Conservation (phyloP, 192 early-diverging fungal genomes). For the Linnemannia exigua region DNA sequence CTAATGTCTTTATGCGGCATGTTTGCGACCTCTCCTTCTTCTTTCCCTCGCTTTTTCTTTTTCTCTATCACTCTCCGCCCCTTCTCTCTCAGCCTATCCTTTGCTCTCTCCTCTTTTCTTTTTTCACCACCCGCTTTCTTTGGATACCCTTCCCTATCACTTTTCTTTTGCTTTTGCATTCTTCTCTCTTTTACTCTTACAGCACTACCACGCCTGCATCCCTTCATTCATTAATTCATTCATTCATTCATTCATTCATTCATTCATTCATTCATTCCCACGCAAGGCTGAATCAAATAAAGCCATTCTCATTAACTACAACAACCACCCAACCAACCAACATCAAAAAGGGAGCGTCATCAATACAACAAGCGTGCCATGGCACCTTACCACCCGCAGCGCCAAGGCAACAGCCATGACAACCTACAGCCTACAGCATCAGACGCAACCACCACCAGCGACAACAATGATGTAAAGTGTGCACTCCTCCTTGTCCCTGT, state of each 20-base stretch:
- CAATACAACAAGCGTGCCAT: constrained; percentile 1
- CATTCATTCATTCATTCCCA: neutral
- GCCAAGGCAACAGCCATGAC: constrained; percentile 7
- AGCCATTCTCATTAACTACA: neutral
- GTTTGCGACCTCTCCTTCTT: neutral
- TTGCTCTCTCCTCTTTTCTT: neutral
- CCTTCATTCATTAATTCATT: neutral
- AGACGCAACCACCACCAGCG: neutral
- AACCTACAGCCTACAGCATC: neutral
- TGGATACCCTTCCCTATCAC: no score
- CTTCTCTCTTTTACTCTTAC: neutral
- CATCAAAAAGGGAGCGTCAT: neutral
- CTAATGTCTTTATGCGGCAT: neutral
- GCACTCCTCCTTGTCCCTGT: neutral
- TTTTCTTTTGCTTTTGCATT: neutral
- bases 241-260: neutral
- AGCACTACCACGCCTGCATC: neutral
- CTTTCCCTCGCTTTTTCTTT: neutral
- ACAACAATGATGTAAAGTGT: constrained; percentile 2
- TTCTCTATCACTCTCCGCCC: neutral
- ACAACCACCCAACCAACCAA: no score
- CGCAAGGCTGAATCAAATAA: neutral
- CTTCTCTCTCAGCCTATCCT: neutral
- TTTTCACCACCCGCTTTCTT: neutral
- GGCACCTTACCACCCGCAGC: neutral